Evolutionary conservation across 768 basidiomycete species (phyloP).

Genomic region (Mycena indigotica): DNA sequence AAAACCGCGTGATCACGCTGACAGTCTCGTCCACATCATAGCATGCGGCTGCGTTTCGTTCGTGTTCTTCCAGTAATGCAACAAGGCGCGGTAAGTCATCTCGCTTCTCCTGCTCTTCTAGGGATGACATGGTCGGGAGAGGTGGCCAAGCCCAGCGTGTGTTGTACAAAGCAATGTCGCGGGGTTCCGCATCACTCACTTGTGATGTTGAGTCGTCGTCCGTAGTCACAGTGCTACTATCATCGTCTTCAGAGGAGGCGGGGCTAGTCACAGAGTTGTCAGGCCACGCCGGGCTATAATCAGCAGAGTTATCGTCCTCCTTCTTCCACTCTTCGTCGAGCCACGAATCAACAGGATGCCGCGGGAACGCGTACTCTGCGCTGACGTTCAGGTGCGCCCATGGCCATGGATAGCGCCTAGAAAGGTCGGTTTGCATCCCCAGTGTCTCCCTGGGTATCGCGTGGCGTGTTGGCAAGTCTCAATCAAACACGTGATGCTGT

Average conservation of each 20-base stretch:
- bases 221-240: not conserved
- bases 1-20: conserved; percentile 11
- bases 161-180: not conserved
- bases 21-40: conserved; percentile 11
- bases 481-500: no score
- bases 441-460: no score
- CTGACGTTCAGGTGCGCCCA: conserved; percentile 6
- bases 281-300: not conserved
- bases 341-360: conserved; percentile 3
- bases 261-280: not conserved
- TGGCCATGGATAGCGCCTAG: conserved; percentile 9
- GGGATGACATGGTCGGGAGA: no score
- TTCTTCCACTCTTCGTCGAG: conserved; percentile 5
- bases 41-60: conserved; percentile 4
- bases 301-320: conserved; percentile 1
- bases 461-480: no score
- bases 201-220: not conserved
- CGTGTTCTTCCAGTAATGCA: conserved; percentile 6
- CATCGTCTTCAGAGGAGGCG: not conserved
- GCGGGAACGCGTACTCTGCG: not conserved
- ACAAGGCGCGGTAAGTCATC: conserved; percentile 7
- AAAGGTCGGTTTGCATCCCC: not conserved
- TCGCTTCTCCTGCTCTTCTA: not conserved
- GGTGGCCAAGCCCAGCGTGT: not conserved
- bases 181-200: conserved; percentile 3